Conservation (phyloP, 352 stramenopile species). For the Globisporangium lucens region DNA sequence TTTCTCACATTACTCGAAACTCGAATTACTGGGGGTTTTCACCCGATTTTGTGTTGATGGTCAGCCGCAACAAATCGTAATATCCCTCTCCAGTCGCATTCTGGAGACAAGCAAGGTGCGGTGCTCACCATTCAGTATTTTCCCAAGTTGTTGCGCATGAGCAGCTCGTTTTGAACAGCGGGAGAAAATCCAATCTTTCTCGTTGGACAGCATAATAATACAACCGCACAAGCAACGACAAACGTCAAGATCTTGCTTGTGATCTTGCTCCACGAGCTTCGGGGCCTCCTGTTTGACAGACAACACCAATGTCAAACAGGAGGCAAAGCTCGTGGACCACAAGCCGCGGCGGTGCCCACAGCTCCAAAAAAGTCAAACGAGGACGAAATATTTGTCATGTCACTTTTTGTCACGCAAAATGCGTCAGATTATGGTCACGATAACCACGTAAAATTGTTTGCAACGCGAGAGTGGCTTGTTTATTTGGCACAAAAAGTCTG, state of each 20-base stretch:
- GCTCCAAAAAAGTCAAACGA: constrained; percentile 2
- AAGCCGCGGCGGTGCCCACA: neutral
- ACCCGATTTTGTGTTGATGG: neutral
- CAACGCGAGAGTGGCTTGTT: neutral
- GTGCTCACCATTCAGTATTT: neutral
- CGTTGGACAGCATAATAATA: neutral
- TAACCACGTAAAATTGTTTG: no score
- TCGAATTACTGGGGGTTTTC: neutral
- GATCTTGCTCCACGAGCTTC: neutral
- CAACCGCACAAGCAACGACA: neutral
- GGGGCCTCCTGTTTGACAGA: no score
- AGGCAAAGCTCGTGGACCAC: neutral
- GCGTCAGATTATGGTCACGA: neutral
- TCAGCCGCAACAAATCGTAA: neutral
- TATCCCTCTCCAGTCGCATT: neutral
- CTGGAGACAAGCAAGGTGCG: neutral
- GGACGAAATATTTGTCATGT: neutral
- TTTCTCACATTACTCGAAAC: neutral
- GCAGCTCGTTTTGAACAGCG: neutral
- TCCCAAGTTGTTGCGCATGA: neutral
- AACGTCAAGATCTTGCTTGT: neutral
- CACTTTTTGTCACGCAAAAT: neutral
- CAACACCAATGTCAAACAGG: neutral
- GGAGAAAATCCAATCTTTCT: neutral
- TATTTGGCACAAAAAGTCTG: neutral